Evolutionary conservation across 768 basidiomycete genomes (phyloP), one percentile per base, ranked within the genome.

Genomic region (Lentinus tigrinus): DNA sequence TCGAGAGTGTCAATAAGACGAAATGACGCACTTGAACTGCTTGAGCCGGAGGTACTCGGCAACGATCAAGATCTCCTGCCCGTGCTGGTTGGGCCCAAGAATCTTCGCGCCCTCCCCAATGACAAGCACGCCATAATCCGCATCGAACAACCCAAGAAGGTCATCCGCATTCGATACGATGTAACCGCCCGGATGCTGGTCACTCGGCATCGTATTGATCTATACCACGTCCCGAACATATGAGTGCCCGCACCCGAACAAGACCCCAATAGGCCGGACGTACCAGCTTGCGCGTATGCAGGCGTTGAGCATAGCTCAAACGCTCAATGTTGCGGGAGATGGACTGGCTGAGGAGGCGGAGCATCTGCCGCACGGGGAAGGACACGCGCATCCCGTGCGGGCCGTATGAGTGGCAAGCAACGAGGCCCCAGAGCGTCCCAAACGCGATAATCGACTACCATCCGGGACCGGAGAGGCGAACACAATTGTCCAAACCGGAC

Each of bases 151-250:
- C 2, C 82, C 79, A 4, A 94, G 76, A 3, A 93, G 75, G 67
- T 94, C 91, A 64, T 92, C 86, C 1, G 90, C 84, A 65, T 90
- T 88, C 53, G 87, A 89, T 19, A 92, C 85, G 59, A 91, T 88
- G 69, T 89, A 90, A 0, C 89, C 89, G 10, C 84, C 82, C 14
- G 90, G 85, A 67, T 90, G 88, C 38, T 78, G 73, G 44, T 85
- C 82, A 1, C 84, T 83, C 3, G 85, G 78, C 58, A 88, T 76
- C 17, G 87, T 87, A 63, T 87, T 91, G 70, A 89, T 84, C 89
- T 91, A 63, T 14, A 40, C n/a, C 8, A 52, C 37, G 17, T 43
- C 23, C 34, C 43, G 50, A 34, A 14, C 43, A 23, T 23, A 52
- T 36, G 28, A 50, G n/a, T 10, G 28, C 39, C 23, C 7, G 44